Evolutionary conservation across 106 monocot genomes (phyloP), one percentile per base, ranked within the genome.

Genomic region (Dioscorea dumetorum): DNA sequence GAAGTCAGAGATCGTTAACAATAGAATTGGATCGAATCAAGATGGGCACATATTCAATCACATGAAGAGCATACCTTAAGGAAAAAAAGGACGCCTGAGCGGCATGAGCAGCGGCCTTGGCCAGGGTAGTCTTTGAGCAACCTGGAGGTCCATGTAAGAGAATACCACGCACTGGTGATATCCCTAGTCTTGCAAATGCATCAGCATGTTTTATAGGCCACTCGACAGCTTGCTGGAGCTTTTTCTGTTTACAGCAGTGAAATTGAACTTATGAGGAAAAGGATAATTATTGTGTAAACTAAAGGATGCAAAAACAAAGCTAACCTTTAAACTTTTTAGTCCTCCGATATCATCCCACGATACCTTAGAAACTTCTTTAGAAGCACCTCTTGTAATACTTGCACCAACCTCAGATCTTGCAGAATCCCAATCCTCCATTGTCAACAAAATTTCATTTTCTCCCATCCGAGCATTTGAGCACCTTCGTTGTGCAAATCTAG

Each of bases 311-410:
- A 22, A 28, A 68, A 60, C 0, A 56, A 23, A 22, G 24, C 17
- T 57, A 15, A 97, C 95, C 86, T 97, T 97, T 64, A 97, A 62
- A 78, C 89, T 89, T 75, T 87, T 77, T 41, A 97, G 60, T 50
- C 91, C 95, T 73, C 91, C 97, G 73, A 97, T 92, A 71, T 97
- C 97, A 77, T 89, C 92, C 97, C 97, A 92, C 48, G 88, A 78
- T 17, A 92, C 87, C 50, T 82, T 80, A 41, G 82, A 68, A 64
- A 89, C 53, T 73, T 97, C 92, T 77, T 89, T 97, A 28, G 80
- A 72, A 31, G 89, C 72, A 35, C 92, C 97, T 77, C 78, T 91
- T 64, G 83, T 91, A 11, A 95, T 88, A 61, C 95, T 95, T 61
- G 86, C 85, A 59, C 77, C 73, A 61, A 84, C 80, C 76, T 81